Base-by-base conservation (phyloP, 129 eudicot species). In the Saposhnikovia divaricata region DNA sequence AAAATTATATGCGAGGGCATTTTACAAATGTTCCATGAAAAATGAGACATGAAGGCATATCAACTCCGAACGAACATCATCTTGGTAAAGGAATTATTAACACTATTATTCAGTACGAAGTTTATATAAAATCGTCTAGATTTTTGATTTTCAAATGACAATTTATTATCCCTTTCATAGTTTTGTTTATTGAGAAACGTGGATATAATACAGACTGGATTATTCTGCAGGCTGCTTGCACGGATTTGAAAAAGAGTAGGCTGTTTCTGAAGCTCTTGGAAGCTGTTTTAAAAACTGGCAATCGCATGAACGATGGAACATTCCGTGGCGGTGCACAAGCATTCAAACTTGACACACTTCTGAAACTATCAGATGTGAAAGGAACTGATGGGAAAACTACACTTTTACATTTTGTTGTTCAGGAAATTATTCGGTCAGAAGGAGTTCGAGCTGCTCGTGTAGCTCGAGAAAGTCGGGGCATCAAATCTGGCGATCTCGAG, bases 261-360 rank as follows among this genome's bases (percentile, higher is more conserved):
- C 83, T 96, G 80, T 96, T 96, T 80, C 90, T 90, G 68, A 96
- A 96, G 78, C 99, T 96, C 72, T 85, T 96, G 16, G 99, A 96
- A 83, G 99, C 99, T 39, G 99, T 96, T 81, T 89, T 96, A 16
- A 96, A 96, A 83, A 96, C 98, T 18, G 99, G 99, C 14, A 96
- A 96, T 68, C 98, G 99, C 80, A 92, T 96, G 99, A 96, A 96
- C 0, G 93, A 82, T 46, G 99, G 99, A 74, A 96, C 99, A 45
- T 96, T 87, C 79, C 98, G 98, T 31, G 99, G 99, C 27, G 93
- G 97, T 51, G 99, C 99, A 55, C 98, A 92, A 85, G 99, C 99
- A 46, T 96, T 96, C 80, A 96, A 96, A 80, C 97, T 96, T 15
- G 99, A 96, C 80, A 96, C 99, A 3, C 91, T 96, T 46, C 81